Evolutionary conservation across 495 filamentous ascomycete species (phyloP), one percentile per base, ranked within the genome.

Genomic region (Aspergillus mulundensis): DNA sequence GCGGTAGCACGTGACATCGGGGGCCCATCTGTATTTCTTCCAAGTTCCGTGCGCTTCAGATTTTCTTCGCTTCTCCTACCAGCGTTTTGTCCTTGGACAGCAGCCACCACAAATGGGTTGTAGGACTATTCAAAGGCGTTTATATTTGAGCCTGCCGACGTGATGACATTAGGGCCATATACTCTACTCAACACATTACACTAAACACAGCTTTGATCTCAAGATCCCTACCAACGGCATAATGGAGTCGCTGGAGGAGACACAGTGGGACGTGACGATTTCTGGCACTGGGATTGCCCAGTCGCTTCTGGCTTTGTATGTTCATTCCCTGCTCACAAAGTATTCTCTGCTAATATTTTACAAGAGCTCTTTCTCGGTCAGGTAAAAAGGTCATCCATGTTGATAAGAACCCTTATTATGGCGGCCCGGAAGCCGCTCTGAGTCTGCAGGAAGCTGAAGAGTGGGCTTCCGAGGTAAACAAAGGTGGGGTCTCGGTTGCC

Each of bases 301-400:
- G 70, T 97, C 92, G 42, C 85, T 98, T 51, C 82, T 98, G 60
- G 93, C 94, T 58, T 77, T 96, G 94, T 98, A 82, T 79, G 88
- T 76, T 72, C 46, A 41, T 50, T 52, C 62, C 59, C 25, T 53
- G 42, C 57, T 39, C 65, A 65, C 60, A 43, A 53, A 21, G 80
- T 85, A 79, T 86, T 81, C 62, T 66, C 84, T 81, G 72, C 64
- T 74, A 65, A 66, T 67, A 6, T 40, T 0, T 19, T 20, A 75
- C 65, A 84, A 96, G 93, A 79, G 88, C 94, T 54, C 84, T 97
- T 57, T 95, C 91, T 54, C 86, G 95, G 61, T 94, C 92, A 30
- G 84, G 84, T 61, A 96, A 95, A 77, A 91, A 89, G 57, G 83
- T 98, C 50, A 83, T 97, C 32, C 95, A 98, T 63, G 70, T 96